Conservation (phyloP, 148 eudicot genomes). For the Cornus kousa region DNA sequence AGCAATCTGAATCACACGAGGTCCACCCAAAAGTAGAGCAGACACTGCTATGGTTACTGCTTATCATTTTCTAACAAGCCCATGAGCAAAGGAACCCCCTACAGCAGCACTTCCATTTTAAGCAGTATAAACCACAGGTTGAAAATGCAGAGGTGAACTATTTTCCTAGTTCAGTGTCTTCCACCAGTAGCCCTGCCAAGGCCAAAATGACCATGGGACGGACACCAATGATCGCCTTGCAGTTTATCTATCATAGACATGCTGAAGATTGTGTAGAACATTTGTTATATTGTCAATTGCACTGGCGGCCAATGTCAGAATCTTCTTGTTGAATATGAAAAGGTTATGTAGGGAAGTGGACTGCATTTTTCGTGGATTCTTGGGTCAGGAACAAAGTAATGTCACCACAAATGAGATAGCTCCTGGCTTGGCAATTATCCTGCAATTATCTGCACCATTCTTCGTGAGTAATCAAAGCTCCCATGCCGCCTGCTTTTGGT, state of each 20-base stretch:
- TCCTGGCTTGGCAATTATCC: slow-evolving; percentile 56
- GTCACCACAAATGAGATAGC: slow-evolving; percentile 57
- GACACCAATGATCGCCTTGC: slow-evolving; percentile 42
- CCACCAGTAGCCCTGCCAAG: slow-evolving; percentile 39
- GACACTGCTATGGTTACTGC: slow-evolving; percentile 67
- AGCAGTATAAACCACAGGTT: slow-evolving; percentile 36
- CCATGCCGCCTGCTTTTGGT: slow-evolving; percentile 51
- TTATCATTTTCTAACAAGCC: slow-evolving; percentile 44
- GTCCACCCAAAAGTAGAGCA: slow-evolving; percentile 45
- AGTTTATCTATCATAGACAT: slow-evolving; percentile 49
- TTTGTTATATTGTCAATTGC: slow-evolving; percentile 30
- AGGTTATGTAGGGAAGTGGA: slow-evolving; percentile 62
- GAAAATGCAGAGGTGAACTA: slow-evolving; percentile 62
- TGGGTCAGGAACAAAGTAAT: slow-evolving; percentile 43
- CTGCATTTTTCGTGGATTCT: slow-evolving; percentile 57
- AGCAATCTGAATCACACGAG: slow-evolving; percentile 48
- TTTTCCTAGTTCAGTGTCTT: slow-evolving; percentile 43
- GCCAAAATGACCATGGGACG: slow-evolving; percentile 35
- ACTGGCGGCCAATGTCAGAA: slow-evolving; percentile 45
- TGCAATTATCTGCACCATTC: slow-evolving; percentile 50
- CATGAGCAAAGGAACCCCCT: slow-evolving; percentile 54
- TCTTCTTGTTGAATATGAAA: slow-evolving; percentile 53
- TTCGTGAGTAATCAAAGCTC: slow-evolving; percentile 66
- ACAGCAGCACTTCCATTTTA: slow-evolving; percentile 31
- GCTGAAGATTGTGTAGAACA: slow-evolving; percentile 52